These are phyloP conservation scores for Stachybotrys chartarum DNA, from an alignment of 2,329 filamentous ascomycete genomes.

Conservation along the genomic window DNA sequence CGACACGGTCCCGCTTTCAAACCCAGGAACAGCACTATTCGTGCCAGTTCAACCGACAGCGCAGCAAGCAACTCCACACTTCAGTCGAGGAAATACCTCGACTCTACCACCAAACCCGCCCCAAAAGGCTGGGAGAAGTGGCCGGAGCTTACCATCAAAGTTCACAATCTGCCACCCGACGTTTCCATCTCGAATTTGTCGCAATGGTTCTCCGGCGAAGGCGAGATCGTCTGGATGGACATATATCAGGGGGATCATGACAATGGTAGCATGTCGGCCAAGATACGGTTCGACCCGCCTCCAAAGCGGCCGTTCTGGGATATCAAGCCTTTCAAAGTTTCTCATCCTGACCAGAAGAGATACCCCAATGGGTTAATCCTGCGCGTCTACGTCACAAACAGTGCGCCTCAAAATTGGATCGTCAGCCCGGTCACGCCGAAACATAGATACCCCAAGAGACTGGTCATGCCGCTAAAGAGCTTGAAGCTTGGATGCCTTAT, in stretches of 20 bases:
- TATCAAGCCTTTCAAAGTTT: slow-evolving; percentile 19
- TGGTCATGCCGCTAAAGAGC: slow-evolving; percentile 34
- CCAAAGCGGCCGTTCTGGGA: slow-evolving; percentile 46
- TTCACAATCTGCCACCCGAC: slow-evolving; percentile 25
- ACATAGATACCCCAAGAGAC: slow-evolving; percentile 19
- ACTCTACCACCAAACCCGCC: neutral
- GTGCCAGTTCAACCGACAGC: neutral
- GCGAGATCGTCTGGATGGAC: slow-evolving; percentile 49
- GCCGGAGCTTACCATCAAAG: slow-evolving; percentile 21
- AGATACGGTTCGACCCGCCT: slow-evolving; percentile 51
- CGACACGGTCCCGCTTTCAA: neutral
- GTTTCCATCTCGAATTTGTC: slow-evolving; percentile 39
- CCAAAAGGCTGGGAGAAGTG: slow-evolving; percentile 23
- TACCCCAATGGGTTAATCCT: slow-evolving; percentile 14
- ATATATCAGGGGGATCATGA: slow-evolving; percentile 34
- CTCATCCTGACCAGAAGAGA: slow-evolving; percentile 10
- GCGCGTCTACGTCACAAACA: slow-evolving; percentile 2
- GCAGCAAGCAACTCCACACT: neutral
- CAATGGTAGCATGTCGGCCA: slow-evolving; percentile 21
- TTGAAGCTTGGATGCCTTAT: slow-evolving; percentile 58
- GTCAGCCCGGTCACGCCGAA: slow-evolving; percentile 10
- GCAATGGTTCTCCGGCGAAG: slow-evolving; percentile 42
- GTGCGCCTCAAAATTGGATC: slow-evolving; percentile 7
- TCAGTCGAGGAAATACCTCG: neutral
- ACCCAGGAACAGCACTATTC: neutral